Evolutionary conservation across 208 protist genomes (phyloP).

Genomic region (Porcisia hertigi): DNA sequence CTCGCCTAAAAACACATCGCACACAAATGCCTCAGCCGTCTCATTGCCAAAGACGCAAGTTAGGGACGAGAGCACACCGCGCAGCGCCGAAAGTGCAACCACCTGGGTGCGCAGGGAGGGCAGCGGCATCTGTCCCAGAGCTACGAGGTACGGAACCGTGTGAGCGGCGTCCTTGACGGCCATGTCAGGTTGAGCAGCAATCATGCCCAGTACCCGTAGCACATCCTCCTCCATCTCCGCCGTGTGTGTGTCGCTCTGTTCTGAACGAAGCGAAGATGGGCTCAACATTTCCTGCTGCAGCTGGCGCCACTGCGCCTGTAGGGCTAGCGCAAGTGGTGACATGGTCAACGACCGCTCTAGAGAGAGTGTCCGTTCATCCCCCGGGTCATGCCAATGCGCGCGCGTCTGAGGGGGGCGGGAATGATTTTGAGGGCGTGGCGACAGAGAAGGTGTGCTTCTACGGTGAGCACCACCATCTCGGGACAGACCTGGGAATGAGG

Average conservation of each 20-base stretch:
- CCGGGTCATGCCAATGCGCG: not conserved
- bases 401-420: not conserved
- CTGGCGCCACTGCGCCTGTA: slow-evolving; percentile 52
- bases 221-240: slow-evolving; percentile 38
- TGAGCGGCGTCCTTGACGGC: slow-evolving; percentile 47
- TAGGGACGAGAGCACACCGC: slow-evolving; percentile 40
- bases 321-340: slow-evolving; percentile 43
- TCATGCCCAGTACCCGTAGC: slow-evolving; percentile 34
- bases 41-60: slow-evolving; percentile 28
- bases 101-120: slow-evolving; percentile 62
- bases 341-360: slow-evolving; percentile 1
- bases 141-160: slow-evolving; percentile 62
- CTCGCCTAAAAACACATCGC: slow-evolving; percentile 46
- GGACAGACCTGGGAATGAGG: not conserved
- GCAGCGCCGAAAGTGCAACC: slow-evolving; percentile 57
- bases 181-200: slow-evolving; percentile 27
- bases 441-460: not conserved
- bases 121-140: slow-evolving; percentile 59
- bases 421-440: not conserved
- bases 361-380: not conserved
- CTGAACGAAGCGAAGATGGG: slow-evolving; percentile 11
- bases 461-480: not conserved
- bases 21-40: slow-evolving; percentile 32
- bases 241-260: not conserved
- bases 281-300: slow-evolving; percentile 41